A percentile compares a stretch with the other conserved stretches of the same genome.
Conservation (phyloP, 2,329 filamentous ascomycete genomes). For the Ceratocystis variospora region DNA sequence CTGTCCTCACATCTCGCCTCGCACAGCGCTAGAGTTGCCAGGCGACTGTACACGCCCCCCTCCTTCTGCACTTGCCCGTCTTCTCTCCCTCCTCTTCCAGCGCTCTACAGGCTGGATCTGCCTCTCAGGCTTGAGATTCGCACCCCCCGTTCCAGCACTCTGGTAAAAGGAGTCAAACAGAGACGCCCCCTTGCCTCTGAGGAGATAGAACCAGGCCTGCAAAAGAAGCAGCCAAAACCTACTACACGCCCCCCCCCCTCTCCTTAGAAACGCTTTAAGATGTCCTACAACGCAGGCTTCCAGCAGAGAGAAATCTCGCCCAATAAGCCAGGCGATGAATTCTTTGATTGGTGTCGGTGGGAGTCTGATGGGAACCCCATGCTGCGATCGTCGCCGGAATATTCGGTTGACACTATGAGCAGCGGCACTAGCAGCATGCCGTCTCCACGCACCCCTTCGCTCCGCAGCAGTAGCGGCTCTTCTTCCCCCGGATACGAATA, state of each 20-base stretch:
- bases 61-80: not conserved
- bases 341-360: slow-evolving; percentile 7
- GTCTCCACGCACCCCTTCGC: not conserved
- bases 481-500: slow-evolving; percentile 3
- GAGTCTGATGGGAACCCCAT: not conserved
- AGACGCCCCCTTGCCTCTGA: slow-evolving; percentile 6
- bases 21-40: not conserved
- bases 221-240: not conserved
- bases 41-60: not conserved
- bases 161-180: not conserved
- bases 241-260: not conserved
- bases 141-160: slow-evolving; percentile 1
- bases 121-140: not conserved
- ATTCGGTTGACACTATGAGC: not conserved
- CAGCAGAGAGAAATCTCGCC: not conserved
- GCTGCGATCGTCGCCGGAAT: not conserved
- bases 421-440: not conserved
- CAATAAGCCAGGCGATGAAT: not conserved
- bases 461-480: not conserved
- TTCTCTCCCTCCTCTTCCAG: not conserved
- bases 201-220: not conserved
- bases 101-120: not conserved
- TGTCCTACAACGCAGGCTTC: not conserved
- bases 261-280: slow-evolving; percentile 8
- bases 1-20: not conserved